Evolutionary conservation across 1,284 basidiomycete species (phyloP), one percentile per base, ranked within the genome.

Genomic region (Papiliotrema fonsecae): DNA sequence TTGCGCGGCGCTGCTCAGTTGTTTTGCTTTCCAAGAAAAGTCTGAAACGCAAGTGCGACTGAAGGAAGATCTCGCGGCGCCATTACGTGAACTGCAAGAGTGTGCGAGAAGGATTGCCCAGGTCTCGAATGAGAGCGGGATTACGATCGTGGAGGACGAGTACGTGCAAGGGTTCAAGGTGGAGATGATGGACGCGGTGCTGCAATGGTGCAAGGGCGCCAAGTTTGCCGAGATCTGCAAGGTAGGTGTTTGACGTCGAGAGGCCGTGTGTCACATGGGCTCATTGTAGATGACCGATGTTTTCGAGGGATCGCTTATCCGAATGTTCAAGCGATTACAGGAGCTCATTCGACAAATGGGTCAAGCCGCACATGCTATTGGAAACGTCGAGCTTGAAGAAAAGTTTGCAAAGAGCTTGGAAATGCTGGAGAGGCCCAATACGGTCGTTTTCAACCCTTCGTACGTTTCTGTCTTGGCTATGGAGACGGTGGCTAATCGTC

Each of bases 21-120:
- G 94, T 68, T 99, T 98, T 67, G 94, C 98, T 16, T 98, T 98
- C 72, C 81, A 85, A 16, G 96, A 99, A 70, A 97, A 97, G 91
- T 94, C 88, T 61, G 90, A 96, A 64, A 85, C 92, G 63, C 78
- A 80, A 26, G 86, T 84, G 3, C 88, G 87, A 61, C 78, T 98
- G 38, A 88, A 87, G 61, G 93, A 97, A 66, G 93, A 97, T 54
- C 81, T 98, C 2, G 89, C 91, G 0, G 86, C 85, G 0, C 94
- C 96, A 0, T 75, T 99, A 31, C 84, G 93, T 0, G 81, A 88
- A 14, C 88, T 98, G 85, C 94, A 97, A 75, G 96, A 98, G 69
- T 83, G 88, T 31, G 96, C 96, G 0, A 77, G 90, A 19, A 81
- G 91, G 41, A 99, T 99, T 61, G 94, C 94, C 14, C 93, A 90